phyloP scores from a whole-genome alignment of 1,284 basidiomycete species.

The Apiotrichum sp. region DNA sequence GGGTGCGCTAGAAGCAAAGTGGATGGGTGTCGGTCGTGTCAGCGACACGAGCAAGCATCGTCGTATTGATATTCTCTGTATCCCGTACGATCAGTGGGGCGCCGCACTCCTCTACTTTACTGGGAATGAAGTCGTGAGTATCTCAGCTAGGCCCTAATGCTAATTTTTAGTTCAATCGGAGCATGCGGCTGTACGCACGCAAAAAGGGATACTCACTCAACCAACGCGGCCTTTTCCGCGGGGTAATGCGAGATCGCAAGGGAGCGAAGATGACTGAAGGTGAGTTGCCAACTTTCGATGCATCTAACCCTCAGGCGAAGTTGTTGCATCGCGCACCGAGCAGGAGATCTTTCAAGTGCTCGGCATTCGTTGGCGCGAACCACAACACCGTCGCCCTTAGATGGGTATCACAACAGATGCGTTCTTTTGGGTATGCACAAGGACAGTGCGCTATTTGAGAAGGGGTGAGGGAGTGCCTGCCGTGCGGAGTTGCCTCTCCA shows the following conservation, averaged over 20 bases:
- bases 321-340: slow-evolving; percentile 75
- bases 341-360: slow-evolving; percentile 73
- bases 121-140: slow-evolving; percentile 67
- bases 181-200: slow-evolving; percentile 74
- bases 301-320: slow-evolving; percentile 52
- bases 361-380: slow-evolving; percentile 44
- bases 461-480: too few species aligned
- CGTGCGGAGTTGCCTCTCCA: too few species aligned
- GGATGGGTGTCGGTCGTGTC: slow-evolving; percentile 66
- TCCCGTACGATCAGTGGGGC: slow-evolving; percentile 70
- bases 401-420: too few species aligned
- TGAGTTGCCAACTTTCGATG: slow-evolving; percentile 33
- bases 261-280: slow-evolving; percentile 61
- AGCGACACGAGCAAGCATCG: slow-evolving; percentile 50
- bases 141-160: too few species aligned
- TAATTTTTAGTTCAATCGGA: slow-evolving; percentile 87
- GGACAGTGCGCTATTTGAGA: too few species aligned
- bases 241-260: slow-evolving; percentile 64
- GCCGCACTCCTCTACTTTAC: slow-evolving; percentile 86
- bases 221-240: slow-evolving; percentile 68
- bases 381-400: slow-evolving; percentile 13
- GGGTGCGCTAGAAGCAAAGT: slow-evolving; percentile 63
- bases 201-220: slow-evolving; percentile 77
- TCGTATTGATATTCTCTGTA: slow-evolving; percentile 71
- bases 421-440: too few species aligned